These are phyloP conservation scores for Pseudocercospora fijiensis DNA, from an alignment of 2,329 filamentous ascomycete genomes.

Conservation along the genomic window DNA sequence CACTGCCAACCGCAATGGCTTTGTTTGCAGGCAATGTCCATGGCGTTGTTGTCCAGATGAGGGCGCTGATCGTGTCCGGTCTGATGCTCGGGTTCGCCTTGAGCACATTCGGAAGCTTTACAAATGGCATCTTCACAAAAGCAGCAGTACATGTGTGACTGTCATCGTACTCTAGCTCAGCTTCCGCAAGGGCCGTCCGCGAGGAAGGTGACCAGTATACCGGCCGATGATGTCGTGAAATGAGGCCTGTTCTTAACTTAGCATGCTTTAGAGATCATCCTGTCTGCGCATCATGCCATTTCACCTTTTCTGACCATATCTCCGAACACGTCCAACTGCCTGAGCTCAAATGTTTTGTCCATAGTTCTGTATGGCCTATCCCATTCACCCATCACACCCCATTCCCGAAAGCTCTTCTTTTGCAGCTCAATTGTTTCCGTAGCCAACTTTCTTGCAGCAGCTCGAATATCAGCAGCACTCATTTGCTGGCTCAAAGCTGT, in stretches of 20 bases:
- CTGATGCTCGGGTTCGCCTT: slow-evolving; percentile 39
- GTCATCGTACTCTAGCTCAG: slow-evolving; percentile 80
- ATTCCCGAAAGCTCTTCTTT: slow-evolving; percentile 70
- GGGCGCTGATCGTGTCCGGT: slow-evolving; percentile 62
- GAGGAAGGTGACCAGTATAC: slow-evolving; percentile 86
- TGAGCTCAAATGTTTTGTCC: slow-evolving; percentile 71
- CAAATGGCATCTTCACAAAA: slow-evolving; percentile 76
- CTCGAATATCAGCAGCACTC: slow-evolving; percentile 58
- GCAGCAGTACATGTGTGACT: slow-evolving; percentile 69
- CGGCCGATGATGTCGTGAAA: slow-evolving; percentile 76
- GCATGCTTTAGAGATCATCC: not conserved
- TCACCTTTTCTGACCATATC: slow-evolving; percentile 65
- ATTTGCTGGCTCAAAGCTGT: slow-evolving; percentile 38
- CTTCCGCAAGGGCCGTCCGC: slow-evolving; percentile 75
- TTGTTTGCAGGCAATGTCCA: slow-evolving; percentile 95
- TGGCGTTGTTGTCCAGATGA: slow-evolving; percentile 98
- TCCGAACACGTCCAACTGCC: slow-evolving; percentile 73
- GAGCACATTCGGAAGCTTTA: slow-evolving; percentile 48
- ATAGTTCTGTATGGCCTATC: slow-evolving; percentile 74
- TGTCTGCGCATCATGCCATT: not conserved
- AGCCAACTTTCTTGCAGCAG: slow-evolving; percentile 65
- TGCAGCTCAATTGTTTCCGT: slow-evolving; percentile 67
- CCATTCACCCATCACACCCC: slow-evolving; percentile 81
- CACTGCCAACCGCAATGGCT: slow-evolving; percentile 77
- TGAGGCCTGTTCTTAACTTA: slow-evolving; percentile 52